Conservation (phyloP, 768 basidiomycete genomes). For the Lactifluus hygrophoroides region DNA sequence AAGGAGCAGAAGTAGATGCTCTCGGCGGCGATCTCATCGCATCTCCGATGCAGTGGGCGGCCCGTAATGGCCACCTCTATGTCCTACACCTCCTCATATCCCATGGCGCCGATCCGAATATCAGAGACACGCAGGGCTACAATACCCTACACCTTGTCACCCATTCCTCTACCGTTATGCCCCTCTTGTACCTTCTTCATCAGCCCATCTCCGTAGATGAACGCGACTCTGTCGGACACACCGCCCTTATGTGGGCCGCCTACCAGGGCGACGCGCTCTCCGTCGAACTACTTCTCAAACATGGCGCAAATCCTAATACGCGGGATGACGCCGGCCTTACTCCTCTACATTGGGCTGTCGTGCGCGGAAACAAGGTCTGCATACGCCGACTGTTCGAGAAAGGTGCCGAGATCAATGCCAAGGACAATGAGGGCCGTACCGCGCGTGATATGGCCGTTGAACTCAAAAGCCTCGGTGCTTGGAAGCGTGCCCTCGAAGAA, state of each 20-base stretch:
- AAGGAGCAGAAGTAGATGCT: conserved; percentile 92
- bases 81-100: conserved; percentile 86
- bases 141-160: conserved; percentile 93
- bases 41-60: conserved; percentile 97
- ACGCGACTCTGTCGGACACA: conserved; percentile 87
- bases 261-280: conserved; percentile 97
- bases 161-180: conserved; percentile 92
- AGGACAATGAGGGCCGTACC: conserved; percentile 79
- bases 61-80: conserved; percentile 93
- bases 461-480: conserved; percentile 84
- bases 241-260: conserved; percentile 96
- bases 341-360: conserved; percentile 96
- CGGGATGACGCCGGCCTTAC: conserved; percentile 78
- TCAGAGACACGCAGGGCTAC: conserved; percentile 90
- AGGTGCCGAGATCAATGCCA: conserved; percentile 72
- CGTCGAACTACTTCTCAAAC: conserved; percentile 81
- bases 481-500: conserved; percentile 83
- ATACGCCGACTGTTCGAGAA: conserved; percentile 81
- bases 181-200: conserved; percentile 82
- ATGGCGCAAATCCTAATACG: conserved; percentile 72
- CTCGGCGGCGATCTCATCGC: conserved; percentile 90
- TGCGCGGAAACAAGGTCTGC: conserved; percentile 83
- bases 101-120: conserved; percentile 87
- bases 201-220: conserved; percentile 91
- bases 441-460: conserved; percentile 93